Base-by-base conservation (phyloP, 805 yeast genomes). In the Wickerhamomyces bisporus region DNA sequence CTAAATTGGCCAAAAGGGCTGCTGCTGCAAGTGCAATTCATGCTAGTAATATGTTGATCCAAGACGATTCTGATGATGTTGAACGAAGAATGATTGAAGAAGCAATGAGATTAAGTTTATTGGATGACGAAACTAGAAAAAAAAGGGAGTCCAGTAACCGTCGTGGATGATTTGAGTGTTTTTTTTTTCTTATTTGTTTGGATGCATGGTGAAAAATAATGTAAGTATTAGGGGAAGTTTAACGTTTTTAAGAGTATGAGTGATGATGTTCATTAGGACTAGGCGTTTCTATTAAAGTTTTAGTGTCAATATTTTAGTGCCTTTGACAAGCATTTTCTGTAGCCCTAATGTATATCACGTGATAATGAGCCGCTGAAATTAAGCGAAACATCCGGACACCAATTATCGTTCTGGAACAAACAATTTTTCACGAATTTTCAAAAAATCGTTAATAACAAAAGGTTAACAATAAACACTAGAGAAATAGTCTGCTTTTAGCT, bases 11-110 rank as follows among this genome's bases (percentile, higher is more conserved):
- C 0, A 73, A 95, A 41, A 73, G 87, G 52, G 81, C 96, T 0
- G 97, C 97, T 0, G 86, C 95, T 12, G 98, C 98, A 0, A 86
- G 86, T 25, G 96, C 96, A 1, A 75, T 91, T 28, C 98, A 91
- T 61, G 89, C 95, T 2, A 79, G 94, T 11, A 87, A 88, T 40
- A 71, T 86, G 50, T 56, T 87, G 24, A 66, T 81, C 13, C 66
- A 62, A 13, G 50, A 56, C n/a, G 53, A 50, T 15, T 56, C 48
- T 44, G 21, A 49, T 51, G 79, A 74, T 23, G 45, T 79, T 32
- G 86, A 88, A 57, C 84, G 84, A 40, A 67, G 81, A 48, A 84
- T 87, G 95, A 68, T 88, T 34, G 83, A 83, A 50, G 89, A 86
- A 53, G 96, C 96, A 0, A 70, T 88, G 60, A 66, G 86, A 45